These are phyloP conservation scores for apple (Malus domestica) DNA, from an alignment of 306 rosid genomes.

Conservation along the genomic window DNA sequence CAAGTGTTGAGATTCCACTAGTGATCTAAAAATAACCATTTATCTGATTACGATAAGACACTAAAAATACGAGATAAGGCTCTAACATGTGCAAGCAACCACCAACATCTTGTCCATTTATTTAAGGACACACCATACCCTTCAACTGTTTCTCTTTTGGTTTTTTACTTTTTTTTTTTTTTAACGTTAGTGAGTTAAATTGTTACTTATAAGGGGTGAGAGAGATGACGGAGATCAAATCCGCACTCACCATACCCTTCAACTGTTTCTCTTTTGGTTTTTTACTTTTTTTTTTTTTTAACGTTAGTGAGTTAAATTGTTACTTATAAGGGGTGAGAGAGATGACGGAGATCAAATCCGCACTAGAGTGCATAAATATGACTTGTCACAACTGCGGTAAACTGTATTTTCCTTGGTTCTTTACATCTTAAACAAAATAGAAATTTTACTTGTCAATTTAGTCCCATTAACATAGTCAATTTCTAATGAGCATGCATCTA, in stretches of 20 bases:
- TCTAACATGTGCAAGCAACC: conserved; percentile 26
- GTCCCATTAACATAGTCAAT: background rate
- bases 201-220: too few species aligned
- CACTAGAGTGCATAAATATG: too few species aligned
- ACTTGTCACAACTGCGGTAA: too few species aligned
- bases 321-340: too few species aligned
- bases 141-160: background rate
- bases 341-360: too few species aligned
- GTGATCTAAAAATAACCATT: background rate
- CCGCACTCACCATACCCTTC: background rate
- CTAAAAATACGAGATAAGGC: conserved; percentile 1
- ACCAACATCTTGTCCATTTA: background rate
- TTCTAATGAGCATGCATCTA: background rate
- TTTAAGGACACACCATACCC: conserved; percentile 1
- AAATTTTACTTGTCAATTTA: conserved; percentile 14
- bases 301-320: too few species aligned
- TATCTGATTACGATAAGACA: conserved; percentile 7
- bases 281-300: too few species aligned
- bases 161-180: too few species aligned
- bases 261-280: background rate
- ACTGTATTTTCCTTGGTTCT: background rate
- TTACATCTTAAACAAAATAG: background rate
- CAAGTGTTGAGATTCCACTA: conserved; percentile 8
- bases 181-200: too few species aligned
- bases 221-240: too few species aligned